Conservation (phyloP, 805 yeast species). For the Monosporozyma yasuniensis region DNA sequence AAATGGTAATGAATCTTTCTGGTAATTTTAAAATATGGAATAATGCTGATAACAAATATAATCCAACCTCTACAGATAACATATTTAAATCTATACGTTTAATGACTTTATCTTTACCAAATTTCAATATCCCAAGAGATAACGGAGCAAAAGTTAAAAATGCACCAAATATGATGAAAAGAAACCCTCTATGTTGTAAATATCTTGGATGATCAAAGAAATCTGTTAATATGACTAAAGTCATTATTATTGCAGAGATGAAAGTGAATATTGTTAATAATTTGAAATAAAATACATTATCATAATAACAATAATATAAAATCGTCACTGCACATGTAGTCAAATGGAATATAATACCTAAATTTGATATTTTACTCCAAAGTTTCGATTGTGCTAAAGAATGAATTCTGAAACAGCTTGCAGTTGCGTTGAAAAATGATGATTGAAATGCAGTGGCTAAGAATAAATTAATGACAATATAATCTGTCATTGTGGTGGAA, state of each 20-base stretch:
- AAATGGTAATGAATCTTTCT: slow-evolving; percentile 42
- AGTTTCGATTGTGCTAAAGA: slow-evolving; percentile 40
- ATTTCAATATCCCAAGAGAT: slow-evolving; percentile 40
- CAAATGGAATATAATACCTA: slow-evolving; percentile 57
- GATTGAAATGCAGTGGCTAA: slow-evolving; percentile 47
- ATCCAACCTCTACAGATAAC: slow-evolving; percentile 54
- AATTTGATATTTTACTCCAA: slow-evolving; percentile 59
- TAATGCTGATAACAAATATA: slow-evolving; percentile 64
- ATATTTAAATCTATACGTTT: slow-evolving; percentile 46
- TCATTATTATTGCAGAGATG: slow-evolving; percentile 47
- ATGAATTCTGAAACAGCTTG: slow-evolving; percentile 55
- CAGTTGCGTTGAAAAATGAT: slow-evolving; percentile 48
- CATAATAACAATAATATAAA: slow-evolving; percentile 35
- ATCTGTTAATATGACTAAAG: slow-evolving; percentile 50
- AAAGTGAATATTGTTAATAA: slow-evolving; percentile 33
- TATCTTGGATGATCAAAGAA: slow-evolving; percentile 48
- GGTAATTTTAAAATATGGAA: slow-evolving; percentile 69
- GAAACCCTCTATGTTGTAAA: slow-evolving; percentile 49
- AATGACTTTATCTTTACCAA: slow-evolving; percentile 41
- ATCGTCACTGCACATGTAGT: slow-evolving; percentile 47
- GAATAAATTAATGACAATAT: slow-evolving; percentile 41
- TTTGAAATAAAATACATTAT: slow-evolving; percentile 25
- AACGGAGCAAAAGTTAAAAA: slow-evolving; percentile 59
- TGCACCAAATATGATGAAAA: slow-evolving; percentile 59
- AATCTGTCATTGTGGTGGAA: slow-evolving; percentile 34